Percentiles rank a stretch among this genome's conserved stretches.
These are phyloP conservation scores for Podospora appendiculata DNA, from an alignment of 495 filamentous ascomycete species.

Conservation along the genomic window DNA sequence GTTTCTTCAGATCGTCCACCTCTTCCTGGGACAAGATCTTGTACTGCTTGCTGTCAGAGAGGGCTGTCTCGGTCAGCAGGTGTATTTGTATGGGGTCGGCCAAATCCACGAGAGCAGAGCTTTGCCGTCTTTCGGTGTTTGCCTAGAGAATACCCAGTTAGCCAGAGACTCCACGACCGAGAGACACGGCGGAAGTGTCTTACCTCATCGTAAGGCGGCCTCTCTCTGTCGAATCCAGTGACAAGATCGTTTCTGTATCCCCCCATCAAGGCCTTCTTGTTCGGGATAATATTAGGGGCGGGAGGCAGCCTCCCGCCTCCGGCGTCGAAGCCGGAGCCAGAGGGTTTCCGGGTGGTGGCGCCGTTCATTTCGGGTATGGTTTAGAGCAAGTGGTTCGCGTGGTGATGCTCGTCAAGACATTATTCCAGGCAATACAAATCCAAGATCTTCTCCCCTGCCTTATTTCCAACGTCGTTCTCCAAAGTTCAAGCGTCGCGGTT, in stretches of 20 bases:
- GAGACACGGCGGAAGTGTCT: not conserved
- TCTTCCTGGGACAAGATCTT: conserved; percentile 85
- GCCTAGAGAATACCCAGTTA: conserved; percentile 2
- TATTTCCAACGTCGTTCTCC: not conserved
- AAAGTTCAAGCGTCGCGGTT: not conserved
- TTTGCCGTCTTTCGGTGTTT: conserved; percentile 9
- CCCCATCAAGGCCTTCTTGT: conserved; percentile 32
- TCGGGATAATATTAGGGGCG: conserved; percentile 16
- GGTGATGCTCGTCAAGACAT: conserved; percentile 14
- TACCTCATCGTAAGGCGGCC: conserved; percentile 41
- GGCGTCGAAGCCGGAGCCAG: conserved; percentile 6
- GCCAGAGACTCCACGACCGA: not conserved
- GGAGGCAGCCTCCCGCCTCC: not conserved
- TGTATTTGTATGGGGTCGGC: conserved; percentile 61
- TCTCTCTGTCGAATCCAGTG: conserved; percentile 36
- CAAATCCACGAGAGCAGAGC: conserved; percentile 38
- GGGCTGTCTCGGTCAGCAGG: conserved; percentile 85
- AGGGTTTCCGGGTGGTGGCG: conserved; percentile 6
- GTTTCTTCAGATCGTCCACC: conserved; percentile 84
- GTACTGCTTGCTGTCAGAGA: conserved; percentile 75
- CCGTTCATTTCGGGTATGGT: conserved; percentile 13
- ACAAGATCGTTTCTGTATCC: conserved; percentile 40
- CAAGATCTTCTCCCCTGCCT: not conserved
- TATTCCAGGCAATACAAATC: conserved; percentile 9
- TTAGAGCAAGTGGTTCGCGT: not conserved